Conservation (phyloP, 1,284 basidiomycete species). For the Marasmius tenuissimus region DNA sequence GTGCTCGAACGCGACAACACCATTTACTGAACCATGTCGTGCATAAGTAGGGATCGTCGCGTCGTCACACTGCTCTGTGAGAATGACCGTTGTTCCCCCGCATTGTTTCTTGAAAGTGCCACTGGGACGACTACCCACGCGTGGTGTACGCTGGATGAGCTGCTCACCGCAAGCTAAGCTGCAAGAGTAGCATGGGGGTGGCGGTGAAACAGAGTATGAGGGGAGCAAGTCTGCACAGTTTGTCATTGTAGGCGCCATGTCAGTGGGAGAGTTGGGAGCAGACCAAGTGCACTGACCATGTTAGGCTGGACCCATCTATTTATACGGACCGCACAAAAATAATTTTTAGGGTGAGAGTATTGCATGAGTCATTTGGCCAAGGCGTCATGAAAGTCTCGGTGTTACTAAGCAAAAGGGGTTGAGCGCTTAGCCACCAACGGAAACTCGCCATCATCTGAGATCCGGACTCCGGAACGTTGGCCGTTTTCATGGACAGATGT, state of each 20-base stretch:
- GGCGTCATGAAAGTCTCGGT: not conserved
- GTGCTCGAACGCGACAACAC: slow-evolving; percentile 42
- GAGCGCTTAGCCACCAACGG: not conserved
- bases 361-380: not conserved
- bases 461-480: not conserved
- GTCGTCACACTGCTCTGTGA: slow-evolving; percentile 38
- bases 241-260: not conserved
- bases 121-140: slow-evolving; percentile 16
- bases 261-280: not conserved
- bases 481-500: not conserved
- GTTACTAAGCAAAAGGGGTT: not conserved
- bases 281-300: not conserved
- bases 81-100: slow-evolving; percentile 32
- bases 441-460: not conserved
- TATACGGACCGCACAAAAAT: not conserved
- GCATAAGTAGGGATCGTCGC: slow-evolving; percentile 33
- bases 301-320: too few relatives aligned
- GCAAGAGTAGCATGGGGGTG: not conserved
- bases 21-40: slow-evolving; percentile 26
- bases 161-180: not conserved
- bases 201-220: not conserved
- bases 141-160: not conserved
- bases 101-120: slow-evolving; percentile 33
- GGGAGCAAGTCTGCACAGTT: not conserved
- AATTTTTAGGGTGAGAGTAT: not conserved